These are phyloP conservation scores for Exobasidium cylindrosporum DNA, from an alignment of 1,284 basidiomycete genomes.

Conservation along the genomic window DNA sequence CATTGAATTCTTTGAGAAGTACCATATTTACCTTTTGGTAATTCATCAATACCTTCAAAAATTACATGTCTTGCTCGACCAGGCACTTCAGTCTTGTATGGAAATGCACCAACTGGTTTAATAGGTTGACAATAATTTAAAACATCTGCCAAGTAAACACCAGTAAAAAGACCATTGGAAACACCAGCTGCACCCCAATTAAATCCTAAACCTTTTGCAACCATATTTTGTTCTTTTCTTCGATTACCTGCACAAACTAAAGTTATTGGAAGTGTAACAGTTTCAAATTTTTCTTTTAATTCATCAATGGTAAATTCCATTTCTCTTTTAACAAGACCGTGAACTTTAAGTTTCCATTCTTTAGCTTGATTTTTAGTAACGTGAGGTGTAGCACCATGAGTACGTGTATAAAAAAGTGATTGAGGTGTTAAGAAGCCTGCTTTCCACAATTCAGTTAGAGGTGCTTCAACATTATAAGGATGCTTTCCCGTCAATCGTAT, in stretches of 20 bases:
- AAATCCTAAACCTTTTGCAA: constrained; percentile 63
- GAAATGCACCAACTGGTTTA: constrained; percentile 37
- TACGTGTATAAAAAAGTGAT: constrained; percentile 67
- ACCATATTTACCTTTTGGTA: constrained; percentile 69
- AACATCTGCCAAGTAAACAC: constrained; percentile 66
- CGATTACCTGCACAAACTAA: constrained; percentile 70
- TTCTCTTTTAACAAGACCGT: constrained; percentile 55
- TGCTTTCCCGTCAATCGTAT: constrained; percentile 56
- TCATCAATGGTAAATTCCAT: constrained; percentile 44
- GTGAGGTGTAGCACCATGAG: constrained; percentile 66
- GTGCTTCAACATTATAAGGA: constrained; percentile 66
- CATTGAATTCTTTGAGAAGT: constrained; percentile 63
- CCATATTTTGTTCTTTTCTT: constrained; percentile 68
- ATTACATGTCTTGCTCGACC: constrained; percentile 62
- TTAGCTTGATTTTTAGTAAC: constrained; percentile 57
- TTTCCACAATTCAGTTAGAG: constrained; percentile 60
- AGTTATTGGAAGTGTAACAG: constrained; percentile 67
- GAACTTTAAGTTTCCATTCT: constrained; percentile 62
- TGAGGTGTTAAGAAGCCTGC: constrained; percentile 66
- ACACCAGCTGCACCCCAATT: constrained; percentile 62
- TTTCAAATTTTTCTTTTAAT: constrained; percentile 60
- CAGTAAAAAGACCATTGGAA: constrained; percentile 68
- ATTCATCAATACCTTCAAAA: constrained; percentile 66
- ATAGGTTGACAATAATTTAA: constrained; percentile 61
- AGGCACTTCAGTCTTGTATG: constrained; percentile 41